Conservation (phyloP, 2,329 filamentous ascomycete genomes). For the Fusarium sp. region DNA sequence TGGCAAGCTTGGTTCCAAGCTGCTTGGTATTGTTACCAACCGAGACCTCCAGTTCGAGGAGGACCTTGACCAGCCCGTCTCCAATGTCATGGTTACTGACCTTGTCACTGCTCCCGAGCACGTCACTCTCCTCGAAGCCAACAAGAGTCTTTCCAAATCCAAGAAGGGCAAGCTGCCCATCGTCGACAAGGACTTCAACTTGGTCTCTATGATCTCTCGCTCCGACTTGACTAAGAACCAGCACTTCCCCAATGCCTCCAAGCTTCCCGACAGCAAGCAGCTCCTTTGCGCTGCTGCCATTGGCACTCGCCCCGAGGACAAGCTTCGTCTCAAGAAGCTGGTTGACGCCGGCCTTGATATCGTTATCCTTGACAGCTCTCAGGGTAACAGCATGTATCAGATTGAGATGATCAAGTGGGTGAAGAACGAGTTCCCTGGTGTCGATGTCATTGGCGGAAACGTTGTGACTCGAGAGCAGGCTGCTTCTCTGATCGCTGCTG, state of each 20-base stretch:
- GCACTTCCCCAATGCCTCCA: constrained; percentile 94
- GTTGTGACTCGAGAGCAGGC: constrained; percentile 98
- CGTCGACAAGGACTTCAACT: constrained; percentile 82
- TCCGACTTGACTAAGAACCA: constrained; percentile 99
- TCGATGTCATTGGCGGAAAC: constrained; percentile 98
- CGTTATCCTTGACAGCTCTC: constrained; percentile 93
- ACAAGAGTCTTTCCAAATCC: constrained; percentile 90
- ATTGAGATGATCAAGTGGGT: constrained; percentile 98
- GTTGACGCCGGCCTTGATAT: constrained; percentile 96
- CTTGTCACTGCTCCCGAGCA: constrained; percentile 87
- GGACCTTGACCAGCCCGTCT: constrained; percentile 75
- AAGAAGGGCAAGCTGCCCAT: constrained; percentile 99
- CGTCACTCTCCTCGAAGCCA: constrained; percentile 87
- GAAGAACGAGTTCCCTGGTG: constrained; percentile 83
- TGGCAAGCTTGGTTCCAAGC: constrained; percentile 92
- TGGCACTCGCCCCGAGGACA: constrained; percentile 94
- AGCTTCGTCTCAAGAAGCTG: constrained; percentile 82
- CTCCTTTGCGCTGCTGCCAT: constrained; percentile 95
- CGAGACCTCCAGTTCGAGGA: constrained; percentile 98
- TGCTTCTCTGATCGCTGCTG: constrained; percentile 88
- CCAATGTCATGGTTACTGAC: constrained; percentile 94
- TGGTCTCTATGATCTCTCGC: constrained; percentile 90
- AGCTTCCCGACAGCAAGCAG: constrained; percentile 97
- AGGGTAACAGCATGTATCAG: constrained; percentile 99
- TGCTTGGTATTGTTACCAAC: constrained; percentile 96